These are phyloP conservation scores for Spergularia azorica DNA, from an alignment of 179 eudicot genomes.

Conservation along the genomic window DNA sequence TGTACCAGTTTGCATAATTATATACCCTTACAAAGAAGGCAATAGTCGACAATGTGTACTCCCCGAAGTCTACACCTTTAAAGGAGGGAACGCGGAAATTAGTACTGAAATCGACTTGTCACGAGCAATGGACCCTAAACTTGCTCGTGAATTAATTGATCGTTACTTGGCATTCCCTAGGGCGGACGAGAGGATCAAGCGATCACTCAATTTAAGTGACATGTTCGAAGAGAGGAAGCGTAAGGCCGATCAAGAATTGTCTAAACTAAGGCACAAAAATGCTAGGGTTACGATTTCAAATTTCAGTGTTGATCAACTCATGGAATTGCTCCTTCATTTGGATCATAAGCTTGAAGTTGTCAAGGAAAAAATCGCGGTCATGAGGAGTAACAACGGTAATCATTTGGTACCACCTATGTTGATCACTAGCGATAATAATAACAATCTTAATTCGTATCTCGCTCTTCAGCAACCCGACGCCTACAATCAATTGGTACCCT, in stretches of 20 bases:
- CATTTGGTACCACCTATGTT: not conserved
- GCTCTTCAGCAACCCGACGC: not conserved
- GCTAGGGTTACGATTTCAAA: constrained; percentile 15
- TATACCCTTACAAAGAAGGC: constrained; percentile 32
- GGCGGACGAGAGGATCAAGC: constrained; percentile 17
- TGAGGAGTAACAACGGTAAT: constrained; percentile 9
- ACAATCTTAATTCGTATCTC: not conserved
- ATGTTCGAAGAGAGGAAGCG: constrained; percentile 16
- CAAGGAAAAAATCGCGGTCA: constrained; percentile 19
- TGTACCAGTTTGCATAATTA: constrained; percentile 44
- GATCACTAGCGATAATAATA: not conserved
- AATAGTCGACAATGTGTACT: not conserved
- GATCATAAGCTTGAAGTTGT: constrained; percentile 31
- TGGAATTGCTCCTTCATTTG: constrained; percentile 21
- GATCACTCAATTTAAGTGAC: constrained; percentile 13
- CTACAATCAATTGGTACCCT: constrained; percentile 9
- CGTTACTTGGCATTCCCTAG: constrained; percentile 22
- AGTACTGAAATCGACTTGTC: not conserved
- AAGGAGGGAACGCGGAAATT: not conserved
- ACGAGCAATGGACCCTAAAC: not conserved
- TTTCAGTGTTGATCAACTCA: constrained; percentile 17
- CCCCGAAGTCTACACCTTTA: constrained; percentile 29
- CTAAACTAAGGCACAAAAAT: constrained; percentile 9
- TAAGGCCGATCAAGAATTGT: constrained; percentile 23
- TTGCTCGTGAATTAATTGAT: constrained; percentile 15